Base-by-base conservation (phyloP, 768 basidiomycete species). In the Sistotremastrum niveocremeum region DNA sequence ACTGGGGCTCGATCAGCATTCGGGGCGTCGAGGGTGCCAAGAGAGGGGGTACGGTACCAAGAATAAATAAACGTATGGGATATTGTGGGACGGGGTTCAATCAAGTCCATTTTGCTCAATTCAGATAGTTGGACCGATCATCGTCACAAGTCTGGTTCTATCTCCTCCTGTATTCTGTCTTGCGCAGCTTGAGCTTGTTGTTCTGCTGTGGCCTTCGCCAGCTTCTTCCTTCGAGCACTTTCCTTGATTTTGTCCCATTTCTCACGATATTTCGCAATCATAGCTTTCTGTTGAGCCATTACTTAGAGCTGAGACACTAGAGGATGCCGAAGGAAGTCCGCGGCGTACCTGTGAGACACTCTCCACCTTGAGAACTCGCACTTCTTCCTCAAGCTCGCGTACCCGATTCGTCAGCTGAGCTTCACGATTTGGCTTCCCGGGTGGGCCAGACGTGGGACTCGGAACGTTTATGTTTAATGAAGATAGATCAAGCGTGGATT, bases 241-340 rank as follows among this genome's bases (percentile, higher is more conserved):
- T 90, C 88, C 59, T 90, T 90, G 47, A 90, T 66, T 60, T 86
- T 88, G 58, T 85, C 84, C 87, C 87, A 90, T 37, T 84, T 72
- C 62, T 89, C 87, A 30, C 82, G 76, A 62, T 84, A 89, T 54
- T 83, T 81, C 20, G 71, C 68, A 51, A 88, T 86, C 74, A 86
- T 83, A 7, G 76, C 68, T 77, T 81, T 84, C 87, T 89, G 62
- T 48, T 5, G 12, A 37, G 3, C 8, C 48, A 42, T 55, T 43
- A 56, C 35, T 41, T n/a, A 6, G 6, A 11, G 50, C 45, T 47
- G 44, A 43, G 41, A 39, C 35, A 46, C 54, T 44, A 56, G 52
- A 41, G 20, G 20, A 48, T 34, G 33, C 48, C 8, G n/a, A 46
- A 28, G n/a, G 37, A 20, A 38, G 46, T 49, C 39, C 34, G 28